Conservation (phyloP, 495 filamentous ascomycete species). For the Elasticomyces elasticus region DNA sequence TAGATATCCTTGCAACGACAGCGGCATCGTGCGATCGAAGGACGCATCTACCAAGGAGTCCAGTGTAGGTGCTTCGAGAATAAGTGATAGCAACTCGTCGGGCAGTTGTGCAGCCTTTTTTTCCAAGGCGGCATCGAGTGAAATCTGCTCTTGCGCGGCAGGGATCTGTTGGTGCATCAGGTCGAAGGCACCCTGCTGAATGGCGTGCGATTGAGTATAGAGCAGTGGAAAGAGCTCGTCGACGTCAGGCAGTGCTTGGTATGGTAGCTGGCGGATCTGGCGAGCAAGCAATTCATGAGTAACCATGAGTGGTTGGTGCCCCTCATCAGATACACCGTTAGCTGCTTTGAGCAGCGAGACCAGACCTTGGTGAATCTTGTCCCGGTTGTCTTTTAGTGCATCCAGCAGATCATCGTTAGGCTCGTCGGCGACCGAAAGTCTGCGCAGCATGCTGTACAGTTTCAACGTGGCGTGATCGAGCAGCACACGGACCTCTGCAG, state of each 20-base stretch:
- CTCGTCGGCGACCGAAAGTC: slow-evolving; percentile 40
- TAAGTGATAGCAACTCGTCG: slow-evolving; percentile 39
- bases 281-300: slow-evolving; percentile 60
- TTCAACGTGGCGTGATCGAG: slow-evolving; percentile 60
- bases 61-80: slow-evolving; percentile 36
- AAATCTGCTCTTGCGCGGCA: slow-evolving; percentile 66
- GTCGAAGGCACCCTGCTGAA: slow-evolving; percentile 73
- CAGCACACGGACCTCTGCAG: slow-evolving; percentile 37
- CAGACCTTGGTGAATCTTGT: slow-evolving; percentile 44
- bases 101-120: slow-evolving; percentile 51
- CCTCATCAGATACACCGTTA: slow-evolving; percentile 3
- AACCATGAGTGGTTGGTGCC: slow-evolving; percentile 52
- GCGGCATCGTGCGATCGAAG: slow-evolving; percentile 45
- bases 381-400: slow-evolving; percentile 46
- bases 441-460: slow-evolving; percentile 52
- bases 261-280: slow-evolving; percentile 48
- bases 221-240: slow-evolving; percentile 58
- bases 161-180: slow-evolving; percentile 72
- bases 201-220: slow-evolving; percentile 58
- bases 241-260: slow-evolving; percentile 44
- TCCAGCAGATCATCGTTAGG: slow-evolving; percentile 82
- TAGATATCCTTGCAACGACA: slow-evolving; percentile 60
- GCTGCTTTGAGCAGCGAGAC: slow-evolving; percentile 44
- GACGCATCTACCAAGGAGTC: slow-evolving; percentile 32
- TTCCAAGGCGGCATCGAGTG: slow-evolving; percentile 68